Conservation (phyloP, 1,139 yeast species). For the Blastobotrys apis region DNA sequence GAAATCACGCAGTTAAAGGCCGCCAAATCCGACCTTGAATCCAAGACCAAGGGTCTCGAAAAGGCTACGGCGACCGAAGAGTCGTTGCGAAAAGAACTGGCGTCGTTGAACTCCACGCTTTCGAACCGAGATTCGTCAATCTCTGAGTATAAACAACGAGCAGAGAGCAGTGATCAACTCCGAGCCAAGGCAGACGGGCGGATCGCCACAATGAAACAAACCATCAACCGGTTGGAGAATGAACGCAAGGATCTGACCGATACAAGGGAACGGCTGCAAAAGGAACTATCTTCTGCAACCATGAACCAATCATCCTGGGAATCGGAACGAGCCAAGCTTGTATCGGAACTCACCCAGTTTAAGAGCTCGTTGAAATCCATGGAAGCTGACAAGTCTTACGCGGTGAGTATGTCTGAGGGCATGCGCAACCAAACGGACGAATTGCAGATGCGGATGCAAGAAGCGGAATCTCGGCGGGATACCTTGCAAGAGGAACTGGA, state of each 20-base stretch:
- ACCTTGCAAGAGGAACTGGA: slow-evolving; percentile 73
- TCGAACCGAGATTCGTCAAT: slow-evolving; percentile 24
- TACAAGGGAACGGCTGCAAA: slow-evolving; percentile 44
- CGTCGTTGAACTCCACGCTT: slow-evolving; percentile 27
- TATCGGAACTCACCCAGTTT: slow-evolving; percentile 20
- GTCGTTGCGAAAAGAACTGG: slow-evolving; percentile 30
- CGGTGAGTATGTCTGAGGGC: slow-evolving; percentile 22
- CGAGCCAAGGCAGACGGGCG: slow-evolving; percentile 28
- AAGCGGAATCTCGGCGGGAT: slow-evolving; percentile 56
- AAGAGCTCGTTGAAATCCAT: slow-evolving; percentile 19
- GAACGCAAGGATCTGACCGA: slow-evolving; percentile 40
- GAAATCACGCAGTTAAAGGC: neutral
- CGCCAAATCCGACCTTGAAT: slow-evolving; percentile 5
- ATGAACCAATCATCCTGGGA: slow-evolving; percentile 23
- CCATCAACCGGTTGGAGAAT: slow-evolving; percentile 27
- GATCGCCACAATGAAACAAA: slow-evolving; percentile 24
- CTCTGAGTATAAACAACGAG: slow-evolving; percentile 17
- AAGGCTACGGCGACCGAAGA: slow-evolving; percentile 14
- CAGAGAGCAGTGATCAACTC: slow-evolving; percentile 21
- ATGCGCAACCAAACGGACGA: slow-evolving; percentile 71
- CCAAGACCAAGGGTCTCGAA: slow-evolving; percentile 2
- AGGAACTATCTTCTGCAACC: slow-evolving; percentile 39
- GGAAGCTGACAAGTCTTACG: slow-evolving; percentile 21
- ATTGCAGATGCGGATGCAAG: slow-evolving; percentile 61
- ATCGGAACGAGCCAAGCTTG: slow-evolving; percentile 24